These are phyloP conservation scores for Nigrospora sphaerica DNA, from an alignment of 2,329 filamentous ascomycete species.

Conservation along the genomic window DNA sequence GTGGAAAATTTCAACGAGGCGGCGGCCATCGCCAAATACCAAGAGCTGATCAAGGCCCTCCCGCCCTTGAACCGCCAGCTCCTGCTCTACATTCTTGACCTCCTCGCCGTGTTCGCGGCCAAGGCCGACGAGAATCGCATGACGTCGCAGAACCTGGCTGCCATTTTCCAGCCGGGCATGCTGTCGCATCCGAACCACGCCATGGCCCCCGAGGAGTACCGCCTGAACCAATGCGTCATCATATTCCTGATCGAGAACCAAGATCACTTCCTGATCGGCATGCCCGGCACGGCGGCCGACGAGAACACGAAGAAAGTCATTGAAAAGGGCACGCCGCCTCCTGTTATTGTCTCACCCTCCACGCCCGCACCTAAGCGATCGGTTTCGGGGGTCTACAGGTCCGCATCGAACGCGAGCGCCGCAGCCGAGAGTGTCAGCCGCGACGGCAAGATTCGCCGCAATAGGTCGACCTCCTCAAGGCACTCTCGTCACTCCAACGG, in stretches of 20 bases:
- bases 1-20: constrained; percentile 68
- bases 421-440: constrained; percentile 81
- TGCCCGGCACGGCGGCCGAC: constrained; percentile 98
- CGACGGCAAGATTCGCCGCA: constrained; percentile 72
- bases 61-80: constrained; percentile 90
- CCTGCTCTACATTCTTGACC: constrained; percentile 88
- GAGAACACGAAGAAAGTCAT: constrained; percentile 62
- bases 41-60: constrained; percentile 84
- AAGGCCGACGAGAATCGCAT: constrained; percentile 97
- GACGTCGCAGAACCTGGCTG: constrained; percentile 88
- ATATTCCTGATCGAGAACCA: constrained; percentile 99
- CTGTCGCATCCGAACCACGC: constrained; percentile 90
- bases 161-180: constrained; percentile 96
- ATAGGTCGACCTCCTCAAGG: constrained; percentile 88
- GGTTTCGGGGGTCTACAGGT: constrained; percentile 55
- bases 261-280: constrained; percentile 95
- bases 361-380: constrained; percentile 38
- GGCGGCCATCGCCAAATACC: constrained; percentile 74
- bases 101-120: constrained; percentile 92
- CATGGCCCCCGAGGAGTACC: constrained; percentile 92
- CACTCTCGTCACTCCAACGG: constrained; percentile 71
- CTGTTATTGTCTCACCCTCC: constrained; percentile 33
- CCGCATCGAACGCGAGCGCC: constrained; percentile 81
- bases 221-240: constrained; percentile 90
- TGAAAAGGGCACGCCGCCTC: constrained; percentile 60